Evolutionary conservation across 495 filamentous ascomycete species (phyloP).

Genomic region (Choiromyces venosus): DNA sequence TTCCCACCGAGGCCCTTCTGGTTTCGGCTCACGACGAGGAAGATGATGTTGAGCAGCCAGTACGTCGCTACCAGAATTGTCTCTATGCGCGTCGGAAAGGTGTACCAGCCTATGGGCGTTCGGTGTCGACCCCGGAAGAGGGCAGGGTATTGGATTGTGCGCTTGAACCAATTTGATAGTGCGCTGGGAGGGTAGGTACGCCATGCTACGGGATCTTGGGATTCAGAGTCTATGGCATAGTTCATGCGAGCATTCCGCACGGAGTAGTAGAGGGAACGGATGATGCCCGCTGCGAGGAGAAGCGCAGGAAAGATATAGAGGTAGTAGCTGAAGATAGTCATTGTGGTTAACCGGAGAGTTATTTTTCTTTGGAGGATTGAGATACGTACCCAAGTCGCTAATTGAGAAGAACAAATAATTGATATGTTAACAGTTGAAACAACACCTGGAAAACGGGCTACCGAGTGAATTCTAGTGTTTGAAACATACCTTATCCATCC

Average conservation of each 20-base stretch:
- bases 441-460: neutral
- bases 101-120: constrained; percentile 38
- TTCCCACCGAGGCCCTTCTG: neutral
- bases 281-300: constrained; percentile 18
- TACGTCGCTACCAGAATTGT: constrained; percentile 32
- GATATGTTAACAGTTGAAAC: neutral
- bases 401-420: neutral
- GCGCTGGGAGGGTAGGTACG: constrained; percentile 22
- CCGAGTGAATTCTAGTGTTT: neutral
- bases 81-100: constrained; percentile 38
- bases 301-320: constrained; percentile 34
- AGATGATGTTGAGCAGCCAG: constrained; percentile 37
- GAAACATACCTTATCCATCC: neutral
- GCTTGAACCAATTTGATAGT: constrained; percentile 22
- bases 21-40: constrained; percentile 22
- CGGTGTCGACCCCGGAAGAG: constrained; percentile 37
- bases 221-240: constrained; percentile 22
- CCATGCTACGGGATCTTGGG: constrained; percentile 12
- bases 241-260: constrained; percentile 16
- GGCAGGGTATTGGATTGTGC: constrained; percentile 32
- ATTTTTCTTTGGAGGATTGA: neutral
- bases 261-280: constrained; percentile 23
- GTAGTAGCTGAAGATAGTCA: constrained; percentile 14
- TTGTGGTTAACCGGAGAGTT: neutral
- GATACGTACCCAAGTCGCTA: neutral